These are phyloP conservation scores for Paracoccidioides brasiliensis DNA, from an alignment of 2,329 filamentous ascomycete genomes.

Conservation along the genomic window DNA sequence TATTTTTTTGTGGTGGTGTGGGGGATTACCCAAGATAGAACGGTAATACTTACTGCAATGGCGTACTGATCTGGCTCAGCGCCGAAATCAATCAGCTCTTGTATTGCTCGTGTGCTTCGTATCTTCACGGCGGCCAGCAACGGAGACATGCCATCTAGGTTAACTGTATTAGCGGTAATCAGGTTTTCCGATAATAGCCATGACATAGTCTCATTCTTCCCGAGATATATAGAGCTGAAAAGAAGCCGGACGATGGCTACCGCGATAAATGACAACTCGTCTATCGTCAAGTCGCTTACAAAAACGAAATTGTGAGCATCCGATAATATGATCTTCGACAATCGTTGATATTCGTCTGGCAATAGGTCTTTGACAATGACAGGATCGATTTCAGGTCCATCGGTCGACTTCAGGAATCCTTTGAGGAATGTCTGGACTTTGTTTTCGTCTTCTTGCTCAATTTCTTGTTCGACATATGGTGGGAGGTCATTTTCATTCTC, in stretches of 20 bases:
- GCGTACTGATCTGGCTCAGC: not conserved
- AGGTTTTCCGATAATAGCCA: slow-evolving; percentile 1
- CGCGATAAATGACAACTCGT: not conserved
- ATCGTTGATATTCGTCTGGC: not conserved
- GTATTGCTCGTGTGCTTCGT: not conserved
- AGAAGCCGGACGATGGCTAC: not conserved
- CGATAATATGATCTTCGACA: not conserved
- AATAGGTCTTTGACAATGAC: not conserved
- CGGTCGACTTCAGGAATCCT: not conserved
- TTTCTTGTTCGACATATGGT: not conserved
- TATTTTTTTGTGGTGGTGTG: no score
- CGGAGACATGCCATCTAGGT: not conserved
- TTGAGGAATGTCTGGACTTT: not conserved
- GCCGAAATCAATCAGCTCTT: slow-evolving; percentile 1
- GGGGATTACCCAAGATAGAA: not conserved
- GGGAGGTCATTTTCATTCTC: not conserved
- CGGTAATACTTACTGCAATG: not conserved
- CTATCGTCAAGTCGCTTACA: not conserved
- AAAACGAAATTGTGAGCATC: not conserved
- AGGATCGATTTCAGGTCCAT: not conserved
- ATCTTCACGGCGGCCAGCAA: slow-evolving; percentile 2
- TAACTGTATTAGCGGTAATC: not conserved
- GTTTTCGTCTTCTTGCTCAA: not conserved
- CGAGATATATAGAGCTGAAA: not conserved
- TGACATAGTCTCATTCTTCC: not conserved